These are phyloP conservation scores for Themeda triandra DNA, from an alignment of 176 grass and related monocot species.

Conservation along the genomic window DNA sequence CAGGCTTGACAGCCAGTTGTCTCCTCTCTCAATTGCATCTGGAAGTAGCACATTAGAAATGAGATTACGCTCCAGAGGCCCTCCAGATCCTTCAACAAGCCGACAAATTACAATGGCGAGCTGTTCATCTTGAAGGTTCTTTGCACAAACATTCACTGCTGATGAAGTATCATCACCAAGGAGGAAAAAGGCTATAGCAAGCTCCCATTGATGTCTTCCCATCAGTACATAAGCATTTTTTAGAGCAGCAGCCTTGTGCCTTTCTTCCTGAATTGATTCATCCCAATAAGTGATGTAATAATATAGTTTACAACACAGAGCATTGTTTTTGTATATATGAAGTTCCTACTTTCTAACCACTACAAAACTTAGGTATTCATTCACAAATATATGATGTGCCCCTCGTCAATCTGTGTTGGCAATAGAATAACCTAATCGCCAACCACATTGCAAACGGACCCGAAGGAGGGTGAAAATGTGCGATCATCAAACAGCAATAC, in stretches of 20 bases:
- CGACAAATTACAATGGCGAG: conserved; percentile 90
- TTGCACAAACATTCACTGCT: conserved; percentile 85
- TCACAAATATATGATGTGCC: neutral
- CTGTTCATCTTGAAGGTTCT: conserved; percentile 91
- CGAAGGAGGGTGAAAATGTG: neutral
- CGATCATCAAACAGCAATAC: too few relatives aligned
- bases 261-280: conserved; percentile 77
- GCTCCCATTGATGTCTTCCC: conserved; percentile 91
- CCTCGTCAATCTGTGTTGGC: neutral
- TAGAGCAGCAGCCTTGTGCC: conserved; percentile 87
- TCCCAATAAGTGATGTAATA: conserved; percentile 17
- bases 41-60: conserved; percentile 82
- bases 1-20: conserved; percentile 88
- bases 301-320: conserved; percentile 24
- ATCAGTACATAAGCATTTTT: conserved; percentile 99
- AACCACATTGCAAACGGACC: neutral
- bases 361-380: neutral
- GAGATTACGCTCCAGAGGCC: conserved; percentile 71
- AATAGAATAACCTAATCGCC: neutral
- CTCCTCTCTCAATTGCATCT: conserved; percentile 70
- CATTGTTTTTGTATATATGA: conserved; percentile 12
- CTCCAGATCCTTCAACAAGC: conserved; percentile 72
- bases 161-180: conserved; percentile 80
- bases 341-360: neutral
- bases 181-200: conserved; percentile 93